A percentile compares a stretch with the other conserved stretches of the same genome.
Conservation (phyloP, 2,329 filamentous ascomycete genomes). For the Trichoderma pleuroti region DNA sequence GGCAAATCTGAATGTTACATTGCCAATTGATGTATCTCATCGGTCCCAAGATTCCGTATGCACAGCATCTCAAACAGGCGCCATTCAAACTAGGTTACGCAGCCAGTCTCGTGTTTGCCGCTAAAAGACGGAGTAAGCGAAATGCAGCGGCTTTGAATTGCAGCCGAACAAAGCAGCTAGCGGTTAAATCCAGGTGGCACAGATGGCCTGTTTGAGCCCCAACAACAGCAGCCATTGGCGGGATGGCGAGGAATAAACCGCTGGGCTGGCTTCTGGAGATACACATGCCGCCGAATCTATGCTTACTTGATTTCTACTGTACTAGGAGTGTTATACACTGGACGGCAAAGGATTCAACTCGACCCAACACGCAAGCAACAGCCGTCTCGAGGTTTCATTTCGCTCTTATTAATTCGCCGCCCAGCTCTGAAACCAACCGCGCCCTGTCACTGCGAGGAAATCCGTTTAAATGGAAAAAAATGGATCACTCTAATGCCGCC, state of each 20-base stretch:
- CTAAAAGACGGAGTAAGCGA: slow-evolving; percentile 9
- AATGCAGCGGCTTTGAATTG: not conserved
- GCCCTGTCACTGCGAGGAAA: not conserved
- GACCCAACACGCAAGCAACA: not conserved
- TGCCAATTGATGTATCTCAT: not conserved
- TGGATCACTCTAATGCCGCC: slow-evolving; percentile 8
- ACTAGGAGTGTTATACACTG: not conserved
- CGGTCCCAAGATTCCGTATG: not conserved
- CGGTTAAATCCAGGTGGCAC: not conserved
- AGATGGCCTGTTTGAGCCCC: not conserved
- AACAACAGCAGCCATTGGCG: not conserved
- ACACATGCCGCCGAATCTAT: not conserved
- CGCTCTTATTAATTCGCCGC: not conserved
- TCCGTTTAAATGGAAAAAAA: not conserved
- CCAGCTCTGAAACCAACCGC: not conserved
- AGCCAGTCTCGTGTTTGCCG: not conserved
- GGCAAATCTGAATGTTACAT: not conserved
- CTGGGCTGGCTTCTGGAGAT: not conserved
- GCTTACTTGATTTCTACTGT: not conserved
- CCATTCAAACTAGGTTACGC: not conserved
- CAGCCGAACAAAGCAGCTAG: not conserved
- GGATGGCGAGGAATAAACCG: not conserved
- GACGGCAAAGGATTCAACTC: not conserved
- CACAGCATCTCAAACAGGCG: not conserved
- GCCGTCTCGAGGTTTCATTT: not conserved